Base-by-base conservation (phyloP, 1,139 yeast species). In the Debaryomyces psychrophilus region DNA sequence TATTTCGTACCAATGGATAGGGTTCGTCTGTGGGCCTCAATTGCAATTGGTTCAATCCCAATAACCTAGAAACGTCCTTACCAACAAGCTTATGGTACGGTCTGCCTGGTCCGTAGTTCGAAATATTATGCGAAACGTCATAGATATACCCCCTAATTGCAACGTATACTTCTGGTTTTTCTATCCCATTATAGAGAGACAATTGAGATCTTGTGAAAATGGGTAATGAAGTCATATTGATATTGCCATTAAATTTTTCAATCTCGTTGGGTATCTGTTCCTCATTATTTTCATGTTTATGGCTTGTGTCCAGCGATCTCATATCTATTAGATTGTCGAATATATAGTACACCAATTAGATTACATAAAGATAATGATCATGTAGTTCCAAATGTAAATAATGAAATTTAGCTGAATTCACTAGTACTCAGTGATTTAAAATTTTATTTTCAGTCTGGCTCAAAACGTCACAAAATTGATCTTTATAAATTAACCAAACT, bases 1-100 rank as follows among this genome's bases (percentile, higher is more conserved):
- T 56, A 17, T 53, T 59, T n/a, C 48, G 50, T 27, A 48, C 41
- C 22, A 41, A 40, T 1, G 50, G 41, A 8, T 38, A 44, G 6
- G 46, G 50, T 69, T 69, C 23, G 18, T 41, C 47, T 14, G 48
- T 38, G 4, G 49, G 47, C 18, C 74, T 45, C 77, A 82, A 61
- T 69, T 80, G 15, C 79, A 68, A 53, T 45, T 62, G 59, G 50
- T 72, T 73, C 49, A 71, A 56, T n/a, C 74, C 80, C 46, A 90
- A 69, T 2, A 90, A 84, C 48, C 95, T 67, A 17, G 89, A 82
- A 12, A 88, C 87, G 53, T 90, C 96, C 54, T 80, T 82, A 2
- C 92, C 97, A 5, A 85, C 87, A 43, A 90, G 75, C 29, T 76
- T 80, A 57, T 83, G 83, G 65, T 90, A 90, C 25, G 85, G 82